These are phyloP conservation scores for Epichloe sylvatica DNA, from an alignment of 2,329 filamentous ascomycete species.

Conservation along the genomic window DNA sequence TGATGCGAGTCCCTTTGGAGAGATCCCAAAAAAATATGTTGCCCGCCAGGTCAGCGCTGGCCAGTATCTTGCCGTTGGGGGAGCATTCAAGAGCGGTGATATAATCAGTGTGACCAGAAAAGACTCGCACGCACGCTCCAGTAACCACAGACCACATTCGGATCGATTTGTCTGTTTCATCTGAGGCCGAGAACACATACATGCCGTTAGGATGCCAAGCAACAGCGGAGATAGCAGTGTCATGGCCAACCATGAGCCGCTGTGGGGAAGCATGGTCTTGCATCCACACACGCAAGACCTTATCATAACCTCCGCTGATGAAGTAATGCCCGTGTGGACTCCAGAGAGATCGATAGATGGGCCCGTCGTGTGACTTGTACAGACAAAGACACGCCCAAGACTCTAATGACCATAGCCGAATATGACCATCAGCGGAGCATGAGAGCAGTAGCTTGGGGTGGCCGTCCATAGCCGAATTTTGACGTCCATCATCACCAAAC, in stretches of 20 bases:
- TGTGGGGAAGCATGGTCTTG: constrained; percentile 85
- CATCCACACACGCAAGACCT: constrained; percentile 79
- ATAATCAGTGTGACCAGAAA: constrained; percentile 80
- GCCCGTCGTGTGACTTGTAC: constrained; percentile 85
- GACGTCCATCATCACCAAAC: constrained; percentile 34
- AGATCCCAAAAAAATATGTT: constrained; percentile 94
- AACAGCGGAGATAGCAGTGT: constrained; percentile 82
- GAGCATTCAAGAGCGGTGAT: constrained; percentile 76
- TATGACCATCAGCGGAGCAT: constrained; percentile 70
- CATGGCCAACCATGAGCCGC: constrained; percentile 80
- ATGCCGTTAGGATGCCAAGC: constrained; percentile 88
- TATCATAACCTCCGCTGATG: constrained; percentile 72
- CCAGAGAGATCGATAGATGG: constrained; percentile 80
- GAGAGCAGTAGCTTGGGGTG: constrained; percentile 69
- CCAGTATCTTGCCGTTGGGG: constrained; percentile 73
- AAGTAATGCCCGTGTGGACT: constrained; percentile 95
- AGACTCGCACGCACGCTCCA: constrained; percentile 77
- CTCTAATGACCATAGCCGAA: constrained; percentile 87
- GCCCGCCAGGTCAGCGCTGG: constrained; percentile 75
- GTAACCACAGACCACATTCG: constrained; percentile 94
- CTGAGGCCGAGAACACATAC: constrained; percentile 86
- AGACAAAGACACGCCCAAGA: constrained; percentile 85
- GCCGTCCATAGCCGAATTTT: constrained; percentile 32
- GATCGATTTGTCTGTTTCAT: constrained; percentile 73
- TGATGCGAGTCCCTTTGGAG: constrained; percentile 69